phyloP scores from a whole-genome alignment of 306 rosid genomes.

The Acacia acuminata region DNA sequence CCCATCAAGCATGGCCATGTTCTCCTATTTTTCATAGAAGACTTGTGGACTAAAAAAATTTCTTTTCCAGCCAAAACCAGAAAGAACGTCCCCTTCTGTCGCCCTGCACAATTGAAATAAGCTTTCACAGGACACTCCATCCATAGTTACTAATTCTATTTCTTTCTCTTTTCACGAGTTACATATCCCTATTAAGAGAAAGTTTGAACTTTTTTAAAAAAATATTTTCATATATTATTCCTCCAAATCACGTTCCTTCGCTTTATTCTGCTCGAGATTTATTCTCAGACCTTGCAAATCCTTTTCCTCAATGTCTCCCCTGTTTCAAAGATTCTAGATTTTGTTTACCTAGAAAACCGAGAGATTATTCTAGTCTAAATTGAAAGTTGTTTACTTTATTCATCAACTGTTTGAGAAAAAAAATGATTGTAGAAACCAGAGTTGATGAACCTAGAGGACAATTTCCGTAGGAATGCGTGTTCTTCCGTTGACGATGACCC shows the following conservation, averaged over 20 bases:
- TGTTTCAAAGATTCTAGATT: conserved; percentile 39
- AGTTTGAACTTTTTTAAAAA: conserved; percentile 2
- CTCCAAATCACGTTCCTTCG: conserved; percentile 14
- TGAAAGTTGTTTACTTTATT: not conserved
- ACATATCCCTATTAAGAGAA: conserved; percentile 21
- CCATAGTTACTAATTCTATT: conserved; percentile 36
- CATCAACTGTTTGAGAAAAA: conserved; percentile 17
- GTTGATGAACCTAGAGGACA: conserved; percentile 57
- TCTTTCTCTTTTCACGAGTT: conserved; percentile 16
- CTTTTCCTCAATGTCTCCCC: conserved; percentile 9
- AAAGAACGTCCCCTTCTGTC: conserved; percentile 28
- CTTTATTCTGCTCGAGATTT: conserved; percentile 24
- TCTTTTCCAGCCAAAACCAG: conserved; percentile 2
- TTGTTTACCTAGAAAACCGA: not conserved
- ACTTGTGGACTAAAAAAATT: not conserved
- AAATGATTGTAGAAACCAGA: conserved; percentile 48
- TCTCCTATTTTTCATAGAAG: not conserved
- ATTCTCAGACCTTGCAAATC: conserved; percentile 32
- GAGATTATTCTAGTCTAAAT: not conserved
- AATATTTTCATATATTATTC: conserved; percentile 27
- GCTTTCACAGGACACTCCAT: conserved; percentile 27
- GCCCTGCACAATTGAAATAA: conserved; percentile 15
- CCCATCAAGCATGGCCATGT: not conserved
- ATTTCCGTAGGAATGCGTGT: conserved; percentile 97
- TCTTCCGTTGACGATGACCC: conserved; percentile 92